phyloP scores from a whole-genome alignment of 1,284 basidiomycete species.

The Meira miltonrushii region DNA sequence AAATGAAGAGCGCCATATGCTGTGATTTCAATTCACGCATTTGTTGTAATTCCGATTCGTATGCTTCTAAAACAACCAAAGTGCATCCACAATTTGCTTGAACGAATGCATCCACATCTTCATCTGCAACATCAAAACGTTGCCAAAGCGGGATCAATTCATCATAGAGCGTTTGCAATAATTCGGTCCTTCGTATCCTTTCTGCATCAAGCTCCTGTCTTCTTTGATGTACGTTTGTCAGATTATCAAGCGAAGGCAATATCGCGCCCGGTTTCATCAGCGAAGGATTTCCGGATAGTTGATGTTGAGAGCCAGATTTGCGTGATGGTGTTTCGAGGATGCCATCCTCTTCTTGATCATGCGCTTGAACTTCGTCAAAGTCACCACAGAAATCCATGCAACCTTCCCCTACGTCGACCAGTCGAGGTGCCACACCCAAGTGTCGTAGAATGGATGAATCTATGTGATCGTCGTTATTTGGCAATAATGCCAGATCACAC shows the following conservation, averaged over 20 bases:
- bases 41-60: slow-evolving; percentile 81
- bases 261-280: neutral
- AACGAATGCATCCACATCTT: slow-evolving; percentile 50
- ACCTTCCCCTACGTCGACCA: slow-evolving; percentile 16
- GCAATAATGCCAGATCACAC: slow-evolving; percentile 36
- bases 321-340: slow-evolving; percentile 8
- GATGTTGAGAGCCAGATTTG: slow-evolving; percentile 6
- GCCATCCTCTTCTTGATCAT: slow-evolving; percentile 10
- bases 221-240: slow-evolving; percentile 20
- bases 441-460: slow-evolving; percentile 36
- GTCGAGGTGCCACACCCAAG: slow-evolving; percentile 31
- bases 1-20: slow-evolving; percentile 79
- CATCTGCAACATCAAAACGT: slow-evolving; percentile 46
- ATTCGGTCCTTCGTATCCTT: slow-evolving; percentile 37
- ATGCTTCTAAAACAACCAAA: slow-evolving; percentile 66
- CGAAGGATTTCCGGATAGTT: slow-evolving; percentile 5
- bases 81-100: slow-evolving; percentile 64
- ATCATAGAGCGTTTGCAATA: slow-evolving; percentile 48
- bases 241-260: slow-evolving; percentile 12
- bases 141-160: slow-evolving; percentile 49
- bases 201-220: slow-evolving; percentile 35
- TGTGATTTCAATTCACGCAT: slow-evolving; percentile 84
- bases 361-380: slow-evolving; percentile 22
- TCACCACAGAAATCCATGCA: slow-evolving; percentile 10
- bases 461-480: slow-evolving; percentile 15